These are phyloP conservation scores for Plectranthus barbatus DNA, from an alignment of 257 asterid genomes.

Conservation along the genomic window DNA sequence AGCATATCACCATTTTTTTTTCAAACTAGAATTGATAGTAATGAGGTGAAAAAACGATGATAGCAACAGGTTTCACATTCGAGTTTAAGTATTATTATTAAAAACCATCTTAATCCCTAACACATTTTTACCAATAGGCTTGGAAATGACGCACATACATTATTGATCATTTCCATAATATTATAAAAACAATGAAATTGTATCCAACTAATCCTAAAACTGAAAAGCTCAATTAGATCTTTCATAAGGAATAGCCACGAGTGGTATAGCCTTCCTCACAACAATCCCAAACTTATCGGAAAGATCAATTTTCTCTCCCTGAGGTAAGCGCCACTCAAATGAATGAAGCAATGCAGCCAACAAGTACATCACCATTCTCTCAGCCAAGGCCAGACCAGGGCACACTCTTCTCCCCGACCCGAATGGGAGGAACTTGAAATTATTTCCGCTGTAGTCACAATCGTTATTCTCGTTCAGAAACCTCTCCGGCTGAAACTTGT, in stretches of 20 bases:
- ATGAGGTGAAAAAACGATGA: no score
- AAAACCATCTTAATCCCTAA: no score
- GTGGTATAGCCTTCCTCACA: constrained; percentile 2
- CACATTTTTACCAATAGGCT: no score
- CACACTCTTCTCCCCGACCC: constrained; percentile 4
- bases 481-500: not conserved
- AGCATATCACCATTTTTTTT: no score
- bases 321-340: not conserved
- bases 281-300: not conserved
- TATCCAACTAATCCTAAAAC: no score
- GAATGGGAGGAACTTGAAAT: not conserved
- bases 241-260: not conserved
- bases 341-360: not conserved
- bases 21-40: no score
- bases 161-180: no score
- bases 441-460: not conserved
- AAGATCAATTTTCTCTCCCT: not conserved
- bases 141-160: no score
- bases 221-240: no score
- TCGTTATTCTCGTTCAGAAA: not conserved
- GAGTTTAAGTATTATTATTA: no score
- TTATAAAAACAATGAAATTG: no score
- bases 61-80: no score
- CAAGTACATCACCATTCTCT: not conserved
- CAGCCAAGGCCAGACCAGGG: not conserved